phyloP scores from a whole-genome alignment of 148 eudicot genomes.

The Suaeda aralocaspica region DNA sequence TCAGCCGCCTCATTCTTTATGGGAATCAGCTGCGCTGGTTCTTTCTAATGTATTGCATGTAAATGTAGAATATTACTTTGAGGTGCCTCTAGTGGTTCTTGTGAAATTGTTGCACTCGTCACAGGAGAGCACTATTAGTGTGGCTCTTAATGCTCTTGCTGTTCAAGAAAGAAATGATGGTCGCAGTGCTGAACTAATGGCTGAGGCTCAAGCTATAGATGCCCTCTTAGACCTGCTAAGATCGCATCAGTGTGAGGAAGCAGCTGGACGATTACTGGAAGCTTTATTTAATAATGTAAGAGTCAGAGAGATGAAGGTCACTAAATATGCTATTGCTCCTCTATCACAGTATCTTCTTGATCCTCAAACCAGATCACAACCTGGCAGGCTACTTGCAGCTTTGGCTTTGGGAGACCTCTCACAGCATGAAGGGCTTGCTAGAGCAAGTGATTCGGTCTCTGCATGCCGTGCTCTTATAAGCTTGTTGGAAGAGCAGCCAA shows the following conservation, averaged over 20 bases:
- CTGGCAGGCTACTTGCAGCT: conserved; percentile 68
- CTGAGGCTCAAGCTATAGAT: conserved; percentile 66
- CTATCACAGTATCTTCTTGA: conserved; percentile 72
- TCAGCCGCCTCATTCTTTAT: conserved; percentile 54
- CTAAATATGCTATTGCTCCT: conserved; percentile 68
- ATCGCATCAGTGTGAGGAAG: conserved; percentile 76
- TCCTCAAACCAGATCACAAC: conserved; percentile 64
- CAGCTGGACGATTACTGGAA: conserved; percentile 66
- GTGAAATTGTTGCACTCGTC: conserved; percentile 66
- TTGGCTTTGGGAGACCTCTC: conserved; percentile 83
- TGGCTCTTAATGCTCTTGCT: conserved; percentile 58
- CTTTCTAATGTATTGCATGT: conserved; percentile 53
- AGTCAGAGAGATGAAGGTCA: conserved; percentile 66
- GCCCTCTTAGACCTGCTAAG: conserved; percentile 59
- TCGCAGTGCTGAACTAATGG: conserved; percentile 62
- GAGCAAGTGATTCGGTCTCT: conserved; percentile 58
- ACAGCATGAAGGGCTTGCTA: conserved; percentile 74
- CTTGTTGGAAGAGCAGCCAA: conserved; percentile 66
- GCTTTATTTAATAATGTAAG: conserved; percentile 55
- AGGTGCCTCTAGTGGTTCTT: conserved; percentile 64
- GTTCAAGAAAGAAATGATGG: conserved; percentile 53
- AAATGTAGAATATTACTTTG: conserved; percentile 49
- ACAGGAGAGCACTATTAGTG: conserved; percentile 40
- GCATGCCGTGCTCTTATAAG: conserved; percentile 74
- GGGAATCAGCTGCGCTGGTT: conserved; percentile 74